These are phyloP conservation scores for Paramecium caudatum DNA, from an alignment of 73 alveolate species.

Conservation along the genomic window DNA sequence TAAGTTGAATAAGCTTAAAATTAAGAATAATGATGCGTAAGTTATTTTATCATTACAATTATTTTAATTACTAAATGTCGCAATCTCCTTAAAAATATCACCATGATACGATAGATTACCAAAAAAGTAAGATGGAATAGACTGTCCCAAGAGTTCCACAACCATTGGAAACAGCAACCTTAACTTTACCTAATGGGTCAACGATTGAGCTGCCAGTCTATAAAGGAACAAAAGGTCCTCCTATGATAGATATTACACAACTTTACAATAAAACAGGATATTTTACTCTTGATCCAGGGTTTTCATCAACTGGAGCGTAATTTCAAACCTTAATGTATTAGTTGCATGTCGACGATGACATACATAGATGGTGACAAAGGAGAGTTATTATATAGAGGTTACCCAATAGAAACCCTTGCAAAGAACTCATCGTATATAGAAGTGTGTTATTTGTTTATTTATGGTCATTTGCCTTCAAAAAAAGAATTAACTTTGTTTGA, in stretches of 20 bases:
- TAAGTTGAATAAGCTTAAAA: not conserved
- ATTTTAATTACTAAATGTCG: slow-evolving; percentile 44
- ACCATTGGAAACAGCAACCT: slow-evolving; percentile 69
- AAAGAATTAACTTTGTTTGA: slow-evolving; percentile 82
- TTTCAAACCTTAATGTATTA: not conserved
- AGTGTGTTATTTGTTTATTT: slow-evolving; percentile 87
- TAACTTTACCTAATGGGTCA: slow-evolving; percentile 86
- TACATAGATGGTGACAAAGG: slow-evolving; percentile 94
- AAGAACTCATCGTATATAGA: slow-evolving; percentile 87
- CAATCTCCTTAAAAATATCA: slow-evolving; percentile 61
- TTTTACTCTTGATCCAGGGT: slow-evolving; percentile 93
- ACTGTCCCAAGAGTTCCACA: slow-evolving; percentile 63
- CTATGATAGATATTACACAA: slow-evolving; percentile 86
- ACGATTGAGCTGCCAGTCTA: slow-evolving; percentile 81
- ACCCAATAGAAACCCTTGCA: slow-evolving; percentile 89
- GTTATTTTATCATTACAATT: slow-evolving; percentile 6
- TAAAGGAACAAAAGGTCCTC: slow-evolving; percentile 88
- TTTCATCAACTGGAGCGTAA: slow-evolving; percentile 88
- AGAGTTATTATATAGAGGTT: slow-evolving; percentile 90
- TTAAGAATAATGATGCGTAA: slow-evolving; percentile 8
- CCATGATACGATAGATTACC: slow-evolving; percentile 56
- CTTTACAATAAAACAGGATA: slow-evolving; percentile 83
- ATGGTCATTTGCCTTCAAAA: slow-evolving; percentile 91
- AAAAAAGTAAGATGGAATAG: slow-evolving; percentile 56
- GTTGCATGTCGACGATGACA: slow-evolving; percentile 89